These are phyloP conservation scores for Pythium angustatum DNA, from an alignment of 352 stramenopile genomes.

Conservation along the genomic window DNA sequence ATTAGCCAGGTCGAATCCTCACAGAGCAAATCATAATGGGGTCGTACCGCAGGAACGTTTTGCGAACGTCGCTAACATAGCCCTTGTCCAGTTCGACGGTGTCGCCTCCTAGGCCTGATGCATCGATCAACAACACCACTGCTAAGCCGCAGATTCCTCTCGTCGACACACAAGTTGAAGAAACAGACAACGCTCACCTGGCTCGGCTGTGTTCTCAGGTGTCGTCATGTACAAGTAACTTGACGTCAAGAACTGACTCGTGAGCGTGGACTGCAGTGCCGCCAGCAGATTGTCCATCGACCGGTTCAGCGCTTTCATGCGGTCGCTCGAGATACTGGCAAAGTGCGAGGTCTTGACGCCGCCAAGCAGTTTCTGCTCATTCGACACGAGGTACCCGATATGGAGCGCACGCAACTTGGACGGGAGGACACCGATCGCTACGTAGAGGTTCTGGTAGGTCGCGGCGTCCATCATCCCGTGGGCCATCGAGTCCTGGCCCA, in stretches of 20 bases:
- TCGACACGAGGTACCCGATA: conserved; percentile 61
- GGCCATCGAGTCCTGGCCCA: conserved; percentile 57
- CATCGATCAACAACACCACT: not conserved
- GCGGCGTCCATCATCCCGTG: conserved; percentile 63
- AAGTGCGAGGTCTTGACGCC: conserved; percentile 49
- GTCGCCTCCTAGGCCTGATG: conserved; percentile 6
- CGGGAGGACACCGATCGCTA: conserved; percentile 67
- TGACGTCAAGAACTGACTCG: conserved; percentile 65
- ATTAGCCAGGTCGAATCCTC: not conserved
- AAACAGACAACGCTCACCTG: conserved; percentile 30
- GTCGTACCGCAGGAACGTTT: conserved; percentile 48
- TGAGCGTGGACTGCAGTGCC: conserved; percentile 65
- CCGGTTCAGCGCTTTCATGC: conserved; percentile 46
- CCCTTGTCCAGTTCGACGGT: conserved; percentile 60
- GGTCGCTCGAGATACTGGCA: conserved; percentile 36
- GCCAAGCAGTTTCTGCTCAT: conserved; percentile 67
- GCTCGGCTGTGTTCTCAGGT: conserved; percentile 65
- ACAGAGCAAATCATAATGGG: not conserved
- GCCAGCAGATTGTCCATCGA: conserved; percentile 66
- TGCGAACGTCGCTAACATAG: conserved; percentile 68
- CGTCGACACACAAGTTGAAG: too few relatives aligned
- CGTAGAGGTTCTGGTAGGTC: conserved; percentile 76
- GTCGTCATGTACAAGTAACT: conserved; percentile 81
- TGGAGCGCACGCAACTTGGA: conserved; percentile 79
- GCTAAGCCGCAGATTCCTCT: not conserved